Evolutionary conservation across 73 alveolate species (phyloP).

Genomic region (Durusdinium trenchii): DNA sequence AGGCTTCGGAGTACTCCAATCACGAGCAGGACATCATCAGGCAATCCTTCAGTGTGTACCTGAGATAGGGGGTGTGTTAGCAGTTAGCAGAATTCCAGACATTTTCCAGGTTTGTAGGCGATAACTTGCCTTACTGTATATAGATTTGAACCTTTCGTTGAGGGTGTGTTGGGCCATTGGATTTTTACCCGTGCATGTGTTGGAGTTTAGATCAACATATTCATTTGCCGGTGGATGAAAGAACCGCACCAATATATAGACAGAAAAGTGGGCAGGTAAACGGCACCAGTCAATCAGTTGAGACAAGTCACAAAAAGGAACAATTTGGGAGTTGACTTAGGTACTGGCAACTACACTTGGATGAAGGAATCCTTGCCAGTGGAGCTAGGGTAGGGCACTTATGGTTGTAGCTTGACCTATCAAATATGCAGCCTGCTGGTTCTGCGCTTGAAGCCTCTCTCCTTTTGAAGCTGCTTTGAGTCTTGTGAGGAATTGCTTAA

Average conservation of each 20-base stretch:
- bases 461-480: background rate
- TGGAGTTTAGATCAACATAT: too few relatives aligned
- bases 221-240: too few relatives aligned
- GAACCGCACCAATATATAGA: background rate
- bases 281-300: background rate
- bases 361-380: slow-evolving; percentile 89
- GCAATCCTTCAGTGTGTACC: slow-evolving; percentile 55
- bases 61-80: background rate
- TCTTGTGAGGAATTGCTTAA: too few relatives aligned
- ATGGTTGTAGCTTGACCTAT: too few relatives aligned
- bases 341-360: slow-evolving; percentile 93
- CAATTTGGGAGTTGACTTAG: background rate
- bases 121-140: background rate
- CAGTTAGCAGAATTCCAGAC: background rate
- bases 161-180: too few relatives aligned
- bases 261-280: too few relatives aligned
- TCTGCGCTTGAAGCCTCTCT: background rate
- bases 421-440: too few relatives aligned
- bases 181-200: too few relatives aligned
- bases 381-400: slow-evolving; percentile 50
- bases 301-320: background rate
- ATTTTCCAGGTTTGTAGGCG: too few relatives aligned
- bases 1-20: slow-evolving; percentile 59
- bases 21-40: slow-evolving; percentile 79
- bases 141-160: background rate